These are phyloP conservation scores for Nemania bipapillata DNA, from an alignment of 2,329 filamentous ascomycete genomes.

Conservation along the genomic window DNA sequence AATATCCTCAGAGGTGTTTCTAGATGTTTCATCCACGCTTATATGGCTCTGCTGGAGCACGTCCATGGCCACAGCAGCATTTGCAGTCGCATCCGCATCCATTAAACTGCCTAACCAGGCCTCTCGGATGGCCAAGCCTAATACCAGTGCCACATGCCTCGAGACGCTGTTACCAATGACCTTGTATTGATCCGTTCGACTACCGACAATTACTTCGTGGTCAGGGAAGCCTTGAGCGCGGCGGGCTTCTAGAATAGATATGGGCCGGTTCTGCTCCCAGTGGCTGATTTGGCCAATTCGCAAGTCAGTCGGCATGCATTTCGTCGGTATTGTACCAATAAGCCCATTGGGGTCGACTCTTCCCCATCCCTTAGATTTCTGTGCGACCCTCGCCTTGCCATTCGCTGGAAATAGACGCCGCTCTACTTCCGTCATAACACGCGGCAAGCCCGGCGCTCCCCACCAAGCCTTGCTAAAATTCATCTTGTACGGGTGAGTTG, in stretches of 20 bases:
- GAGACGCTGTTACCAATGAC: conserved; percentile 83
- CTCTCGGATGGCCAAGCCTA: conserved; percentile 72
- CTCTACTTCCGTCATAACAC: conserved; percentile 25
- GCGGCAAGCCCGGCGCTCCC: conserved; percentile 38
- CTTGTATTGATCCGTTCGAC: conserved; percentile 65
- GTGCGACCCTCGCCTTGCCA: conserved; percentile 21
- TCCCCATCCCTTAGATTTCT: conserved; percentile 59
- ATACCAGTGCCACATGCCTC: conserved; percentile 71
- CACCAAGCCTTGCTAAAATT: conserved; percentile 61
- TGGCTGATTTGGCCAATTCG: conserved; percentile 69
- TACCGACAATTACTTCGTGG: conserved; percentile 74
- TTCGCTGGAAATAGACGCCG: conserved; percentile 41
- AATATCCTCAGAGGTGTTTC: conserved; percentile 18
- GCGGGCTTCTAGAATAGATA: conserved; percentile 74
- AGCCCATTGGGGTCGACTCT: conserved; percentile 64
- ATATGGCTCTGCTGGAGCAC: background rate
- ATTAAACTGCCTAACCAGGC: conserved; percentile 61
- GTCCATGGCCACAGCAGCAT: background rate
- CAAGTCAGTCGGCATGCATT: conserved; percentile 61
- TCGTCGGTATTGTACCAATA: conserved; percentile 72
- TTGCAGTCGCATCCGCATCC: conserved; percentile 14
- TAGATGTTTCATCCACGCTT: background rate
- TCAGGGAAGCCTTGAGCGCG: conserved; percentile 77
- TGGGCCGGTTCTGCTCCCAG: conserved; percentile 70
- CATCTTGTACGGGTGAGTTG: conserved; percentile 66